Conservation (phyloP, 2,329 filamentous ascomycete species). For the Neonectria faginata region DNA sequence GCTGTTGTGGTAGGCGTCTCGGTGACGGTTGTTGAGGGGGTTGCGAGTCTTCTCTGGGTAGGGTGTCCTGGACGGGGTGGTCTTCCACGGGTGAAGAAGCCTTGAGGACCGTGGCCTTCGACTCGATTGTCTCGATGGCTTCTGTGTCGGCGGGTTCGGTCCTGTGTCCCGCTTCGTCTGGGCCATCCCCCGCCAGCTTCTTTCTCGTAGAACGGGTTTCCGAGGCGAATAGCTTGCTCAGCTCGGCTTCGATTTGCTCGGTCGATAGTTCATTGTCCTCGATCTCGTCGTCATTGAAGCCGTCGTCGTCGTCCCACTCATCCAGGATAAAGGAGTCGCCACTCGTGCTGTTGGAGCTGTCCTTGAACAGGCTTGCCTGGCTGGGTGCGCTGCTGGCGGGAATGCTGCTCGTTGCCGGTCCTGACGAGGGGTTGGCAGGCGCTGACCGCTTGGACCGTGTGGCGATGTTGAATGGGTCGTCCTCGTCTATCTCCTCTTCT, state of each 20-base stretch:
- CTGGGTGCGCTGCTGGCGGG: neutral
- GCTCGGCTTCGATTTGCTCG: slow-evolving; percentile 21
- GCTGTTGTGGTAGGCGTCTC: neutral
- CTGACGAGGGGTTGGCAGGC: neutral
- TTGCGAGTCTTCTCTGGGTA: neutral
- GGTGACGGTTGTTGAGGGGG: neutral
- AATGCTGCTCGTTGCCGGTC: neutral
- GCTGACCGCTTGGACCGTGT: neutral
- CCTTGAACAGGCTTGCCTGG: neutral
- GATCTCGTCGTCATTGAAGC: slow-evolving; percentile 20
- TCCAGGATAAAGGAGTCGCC: neutral
- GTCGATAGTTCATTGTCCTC: slow-evolving; percentile 25
- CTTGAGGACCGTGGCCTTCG: neutral
- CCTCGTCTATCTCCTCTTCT: slow-evolving; percentile 2
- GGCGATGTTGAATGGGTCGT: slow-evolving; percentile 19
- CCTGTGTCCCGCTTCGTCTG: neutral
- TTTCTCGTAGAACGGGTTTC: neutral
- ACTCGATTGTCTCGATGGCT: neutral
- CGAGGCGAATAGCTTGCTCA: slow-evolving; percentile 8
- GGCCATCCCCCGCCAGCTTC: neutral
- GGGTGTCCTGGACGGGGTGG: neutral
- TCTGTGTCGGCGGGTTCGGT: neutral
- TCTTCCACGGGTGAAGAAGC: neutral
- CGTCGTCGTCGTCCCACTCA: slow-evolving; percentile 24
- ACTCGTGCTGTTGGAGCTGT: neutral